phyloP scores from a whole-genome alignment of 2,329 filamentous ascomycete genomes.

The Didymella pinodella region DNA sequence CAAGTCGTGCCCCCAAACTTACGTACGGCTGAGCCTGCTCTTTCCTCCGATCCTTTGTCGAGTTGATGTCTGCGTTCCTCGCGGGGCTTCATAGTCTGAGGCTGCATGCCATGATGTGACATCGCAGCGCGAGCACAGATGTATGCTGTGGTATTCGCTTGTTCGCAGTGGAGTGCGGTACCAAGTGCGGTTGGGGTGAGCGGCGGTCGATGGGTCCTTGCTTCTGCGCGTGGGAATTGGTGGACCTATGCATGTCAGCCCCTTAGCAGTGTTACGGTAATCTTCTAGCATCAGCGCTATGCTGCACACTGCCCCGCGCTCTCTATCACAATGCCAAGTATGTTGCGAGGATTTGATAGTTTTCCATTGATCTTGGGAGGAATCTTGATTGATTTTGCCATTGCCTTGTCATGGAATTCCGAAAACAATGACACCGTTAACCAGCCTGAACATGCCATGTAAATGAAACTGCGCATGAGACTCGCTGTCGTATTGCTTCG shows the following conservation, averaged over 20 bases:
- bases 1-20: too few relatives aligned
- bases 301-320: neutral
- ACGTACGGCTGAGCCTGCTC: too few relatives aligned
- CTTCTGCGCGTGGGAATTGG: neutral
- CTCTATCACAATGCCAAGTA: conserved; percentile 19
- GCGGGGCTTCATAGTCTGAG: too few relatives aligned
- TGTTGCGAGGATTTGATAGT: conserved; percentile 38
- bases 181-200: too few relatives aligned
- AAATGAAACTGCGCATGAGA: conserved; percentile 46
- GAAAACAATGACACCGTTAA: conserved; percentile 50
- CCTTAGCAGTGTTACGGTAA: neutral
- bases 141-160: too few relatives aligned
- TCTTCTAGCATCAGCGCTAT: neutral
- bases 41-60: too few relatives aligned
- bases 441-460: conserved; percentile 50
- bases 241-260: neutral
- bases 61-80: too few relatives aligned
- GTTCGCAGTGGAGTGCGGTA: too few relatives aligned
- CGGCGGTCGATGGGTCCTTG: too few relatives aligned
- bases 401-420: conserved; percentile 49
- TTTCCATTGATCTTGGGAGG: conserved; percentile 50
- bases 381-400: conserved; percentile 51
- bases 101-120: too few relatives aligned
- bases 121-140: too few relatives aligned
- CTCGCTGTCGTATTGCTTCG: conserved; percentile 38